phyloP scores from a whole-genome alignment of 2,329 filamentous ascomycete species.

The Teratosphaeria pseudoeucalypti region DNA sequence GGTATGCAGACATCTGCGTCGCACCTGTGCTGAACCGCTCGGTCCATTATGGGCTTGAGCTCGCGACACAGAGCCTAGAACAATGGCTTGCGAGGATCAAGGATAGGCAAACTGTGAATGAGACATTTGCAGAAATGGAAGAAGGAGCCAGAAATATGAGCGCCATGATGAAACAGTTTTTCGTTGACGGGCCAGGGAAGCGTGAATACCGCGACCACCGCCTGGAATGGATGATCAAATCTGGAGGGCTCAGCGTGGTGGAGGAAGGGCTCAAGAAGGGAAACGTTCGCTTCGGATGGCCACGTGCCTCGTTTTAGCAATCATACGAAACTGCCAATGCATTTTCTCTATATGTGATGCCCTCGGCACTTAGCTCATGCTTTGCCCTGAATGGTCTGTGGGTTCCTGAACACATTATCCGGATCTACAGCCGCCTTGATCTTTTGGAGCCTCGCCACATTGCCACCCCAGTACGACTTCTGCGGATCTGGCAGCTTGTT shows the following conservation, averaged over 20 bases:
- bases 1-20: conserved; percentile 22
- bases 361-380: background rate
- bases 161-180: conserved; percentile 3
- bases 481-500: conserved; percentile 21
- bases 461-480: conserved; percentile 22
- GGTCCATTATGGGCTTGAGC: conserved; percentile 13
- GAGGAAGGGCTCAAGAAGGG: conserved; percentile 11
- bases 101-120: conserved; percentile 11
- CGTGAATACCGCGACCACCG: conserved; percentile 20
- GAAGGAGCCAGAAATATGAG: conserved; percentile 11
- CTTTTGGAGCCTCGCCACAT: conserved; percentile 18
- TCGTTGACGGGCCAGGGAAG: conserved; percentile 3
- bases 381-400: conserved; percentile 5
- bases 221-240: conserved; percentile 15
- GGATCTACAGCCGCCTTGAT: conserved; percentile 26
- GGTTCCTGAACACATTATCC: conserved; percentile 16
- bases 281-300: conserved; percentile 14
- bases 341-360: background rate
- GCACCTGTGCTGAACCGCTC: conserved; percentile 18
- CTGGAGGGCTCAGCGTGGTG: conserved; percentile 14
- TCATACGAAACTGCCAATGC: background rate
- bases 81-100: conserved; percentile 13
- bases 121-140: conserved; percentile 18
- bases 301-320: background rate
- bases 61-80: conserved; percentile 9